These are phyloP conservation scores for Lactarius indigo DNA, from an alignment of 768 basidiomycete species.

Conservation along the genomic window DNA sequence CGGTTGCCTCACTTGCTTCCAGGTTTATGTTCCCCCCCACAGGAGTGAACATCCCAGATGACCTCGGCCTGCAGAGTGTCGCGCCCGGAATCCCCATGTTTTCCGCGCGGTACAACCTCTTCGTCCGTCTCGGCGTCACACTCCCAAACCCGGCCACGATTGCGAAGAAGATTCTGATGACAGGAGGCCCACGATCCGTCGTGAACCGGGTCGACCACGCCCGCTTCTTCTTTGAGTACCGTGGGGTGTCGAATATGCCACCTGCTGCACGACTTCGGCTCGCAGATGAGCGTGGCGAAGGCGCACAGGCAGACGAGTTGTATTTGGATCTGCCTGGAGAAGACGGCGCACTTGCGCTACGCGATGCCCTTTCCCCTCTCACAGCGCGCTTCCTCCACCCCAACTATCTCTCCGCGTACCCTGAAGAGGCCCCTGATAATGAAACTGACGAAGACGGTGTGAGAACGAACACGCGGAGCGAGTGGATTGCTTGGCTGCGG, in stretches of 20 bases:
- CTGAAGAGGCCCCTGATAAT: background rate
- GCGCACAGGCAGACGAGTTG: slow-evolving; percentile 9
- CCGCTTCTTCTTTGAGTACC: slow-evolving; percentile 25
- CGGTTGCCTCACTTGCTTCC: background rate
- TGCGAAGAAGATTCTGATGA: slow-evolving; percentile 16
- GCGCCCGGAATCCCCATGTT: slow-evolving; percentile 1
- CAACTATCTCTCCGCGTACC: slow-evolving; percentile 17
- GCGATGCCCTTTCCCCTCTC: slow-evolving; percentile 13
- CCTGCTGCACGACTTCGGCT: slow-evolving; percentile 13
- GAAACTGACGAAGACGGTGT: background rate
- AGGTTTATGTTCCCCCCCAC: slow-evolving; percentile 12
- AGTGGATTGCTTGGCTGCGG: slow-evolving; percentile 25
- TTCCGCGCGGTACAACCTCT: slow-evolving; percentile 18
- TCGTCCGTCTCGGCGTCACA: slow-evolving; percentile 13
- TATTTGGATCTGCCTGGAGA: slow-evolving; percentile 15
- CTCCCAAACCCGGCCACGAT: slow-evolving; percentile 10
- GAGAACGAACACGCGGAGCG: background rate
- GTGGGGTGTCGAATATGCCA: slow-evolving; percentile 2
- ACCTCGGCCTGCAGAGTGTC: slow-evolving; percentile 21
- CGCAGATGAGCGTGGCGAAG: slow-evolving; percentile 6
- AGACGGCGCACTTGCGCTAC: slow-evolving; percentile 5
- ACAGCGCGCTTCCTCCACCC: slow-evolving; percentile 16
- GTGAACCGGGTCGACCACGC: slow-evolving; percentile 10
- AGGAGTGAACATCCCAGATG: slow-evolving; percentile 13
- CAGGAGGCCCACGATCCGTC: slow-evolving; percentile 2